Evolutionary conservation across 768 basidiomycete genomes (phyloP).

Genomic region (Mycena metata): DNA sequence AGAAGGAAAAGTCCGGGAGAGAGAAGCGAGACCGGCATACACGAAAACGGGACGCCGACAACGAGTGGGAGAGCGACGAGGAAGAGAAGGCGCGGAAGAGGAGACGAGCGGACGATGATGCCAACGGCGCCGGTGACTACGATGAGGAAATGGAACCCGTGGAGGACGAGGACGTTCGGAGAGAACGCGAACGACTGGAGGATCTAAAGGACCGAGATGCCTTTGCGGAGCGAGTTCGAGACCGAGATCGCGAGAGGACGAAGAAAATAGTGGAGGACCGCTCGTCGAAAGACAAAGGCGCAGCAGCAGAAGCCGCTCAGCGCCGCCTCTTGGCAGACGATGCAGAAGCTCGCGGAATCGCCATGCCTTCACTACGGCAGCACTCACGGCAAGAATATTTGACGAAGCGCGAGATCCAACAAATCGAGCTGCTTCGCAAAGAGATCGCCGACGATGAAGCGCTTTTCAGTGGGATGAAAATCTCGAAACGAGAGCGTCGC

Average conservation of each 20-base stretch:
- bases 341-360: slow-evolving; percentile 63
- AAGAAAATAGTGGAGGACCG: slow-evolving; percentile 95
- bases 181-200: slow-evolving; percentile 79
- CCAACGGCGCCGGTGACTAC: slow-evolving; percentile 49
- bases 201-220: slow-evolving; percentile 93
- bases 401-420: slow-evolving; percentile 95
- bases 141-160: slow-evolving; percentile 58
- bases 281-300: slow-evolving; percentile 80
- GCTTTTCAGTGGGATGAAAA: slow-evolving; percentile 90
- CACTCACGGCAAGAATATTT: slow-evolving; percentile 96
- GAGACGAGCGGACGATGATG: slow-evolving; percentile 63
- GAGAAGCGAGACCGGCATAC: slow-evolving; percentile 74
- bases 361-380: slow-evolving; percentile 81
- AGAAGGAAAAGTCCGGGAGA: slow-evolving; percentile 51
- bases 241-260: slow-evolving; percentile 85
- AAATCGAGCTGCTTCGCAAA: slow-evolving; percentile 91
- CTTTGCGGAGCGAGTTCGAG: slow-evolving; percentile 89
- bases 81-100: slow-evolving; percentile 83
- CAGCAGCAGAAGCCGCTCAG: slow-evolving; percentile 85
- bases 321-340: slow-evolving; percentile 89
- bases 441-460: slow-evolving; percentile 96
- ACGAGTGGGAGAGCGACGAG: slow-evolving; percentile 93
- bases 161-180: slow-evolving; percentile 81
- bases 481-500: slow-evolving; percentile 84
- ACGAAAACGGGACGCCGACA: slow-evolving; percentile 87